Conservation (phyloP, 176 grass and related monocot genomes). For the Elymus sibiricus region DNA sequence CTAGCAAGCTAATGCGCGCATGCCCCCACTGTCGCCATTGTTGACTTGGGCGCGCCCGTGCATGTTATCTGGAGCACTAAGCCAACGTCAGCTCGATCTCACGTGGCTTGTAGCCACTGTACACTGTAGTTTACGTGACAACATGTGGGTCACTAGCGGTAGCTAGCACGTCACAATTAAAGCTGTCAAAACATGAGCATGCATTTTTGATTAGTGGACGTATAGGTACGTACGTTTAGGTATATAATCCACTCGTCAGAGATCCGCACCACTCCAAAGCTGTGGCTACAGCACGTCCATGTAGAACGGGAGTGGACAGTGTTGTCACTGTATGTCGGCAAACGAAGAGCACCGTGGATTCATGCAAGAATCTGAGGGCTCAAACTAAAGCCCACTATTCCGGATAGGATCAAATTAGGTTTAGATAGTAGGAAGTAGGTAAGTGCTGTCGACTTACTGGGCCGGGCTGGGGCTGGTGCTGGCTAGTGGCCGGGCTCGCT, state of each 20-base stretch:
- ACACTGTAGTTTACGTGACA: background rate
- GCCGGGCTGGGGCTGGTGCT: background rate
- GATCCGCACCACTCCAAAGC: background rate
- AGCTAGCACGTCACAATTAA: background rate
- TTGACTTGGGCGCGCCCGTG: background rate
- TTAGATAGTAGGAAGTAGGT: background rate
- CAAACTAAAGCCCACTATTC: background rate
- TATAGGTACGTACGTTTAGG: background rate
- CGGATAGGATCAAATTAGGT: background rate
- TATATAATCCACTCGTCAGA: background rate
- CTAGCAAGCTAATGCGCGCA: background rate
- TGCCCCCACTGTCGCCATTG: background rate
- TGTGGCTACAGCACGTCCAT: background rate
- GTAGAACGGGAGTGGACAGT: background rate
- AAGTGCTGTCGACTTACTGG: background rate
- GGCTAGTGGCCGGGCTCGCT: background rate
- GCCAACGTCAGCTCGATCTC: background rate
- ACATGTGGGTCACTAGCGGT: background rate
- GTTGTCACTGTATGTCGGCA: conserved; percentile 26
- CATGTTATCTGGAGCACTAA: background rate
- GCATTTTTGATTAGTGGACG: background rate
- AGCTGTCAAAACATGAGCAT: background rate
- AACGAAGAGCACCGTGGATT: conserved; percentile 24
- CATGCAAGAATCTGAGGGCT: background rate
- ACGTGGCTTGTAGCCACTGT: background rate